Conservation (phyloP, 306 rosid species). For the Corylus heterophylla region DNA sequence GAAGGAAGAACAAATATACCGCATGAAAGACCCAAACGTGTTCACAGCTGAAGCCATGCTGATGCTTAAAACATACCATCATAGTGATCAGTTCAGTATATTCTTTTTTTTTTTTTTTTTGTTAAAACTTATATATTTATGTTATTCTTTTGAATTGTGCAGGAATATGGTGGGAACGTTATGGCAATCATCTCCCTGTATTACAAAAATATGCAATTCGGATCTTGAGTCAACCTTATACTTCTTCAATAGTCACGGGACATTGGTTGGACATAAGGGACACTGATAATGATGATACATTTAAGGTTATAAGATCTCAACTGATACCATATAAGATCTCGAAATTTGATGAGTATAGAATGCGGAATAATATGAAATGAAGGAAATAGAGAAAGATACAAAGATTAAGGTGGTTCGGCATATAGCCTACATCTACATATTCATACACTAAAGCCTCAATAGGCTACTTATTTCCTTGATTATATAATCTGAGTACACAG, state of each 20-base stretch:
- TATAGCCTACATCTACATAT: no score
- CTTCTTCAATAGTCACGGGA: background rate
- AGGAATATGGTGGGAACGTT: conserved; percentile 7
- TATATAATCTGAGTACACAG: no score
- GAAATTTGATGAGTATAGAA: no score
- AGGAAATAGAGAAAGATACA: no score
- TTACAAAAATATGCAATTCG: conserved; percentile 1
- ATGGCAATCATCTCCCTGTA: background rate
- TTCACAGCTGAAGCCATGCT: background rate
- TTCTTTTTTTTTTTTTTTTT: background rate
- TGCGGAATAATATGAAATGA: no score
- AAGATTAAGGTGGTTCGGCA: no score
- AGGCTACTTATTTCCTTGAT: no score
- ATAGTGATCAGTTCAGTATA: background rate
- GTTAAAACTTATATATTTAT: background rate
- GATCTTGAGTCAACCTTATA: conserved; percentile 4
- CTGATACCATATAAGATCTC: no score
- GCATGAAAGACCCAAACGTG: background rate
- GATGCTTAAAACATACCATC: background rate
- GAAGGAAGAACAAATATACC: background rate
- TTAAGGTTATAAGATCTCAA: no score
- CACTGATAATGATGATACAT: no score
- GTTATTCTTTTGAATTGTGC: background rate
- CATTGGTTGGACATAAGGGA: no score
- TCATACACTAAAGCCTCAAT: no score